A percentile compares a stretch with the other conserved stretches of the same genome.
Conservation (phyloP, 148 eudicot genomes). For the Drosera capensis region DNA sequence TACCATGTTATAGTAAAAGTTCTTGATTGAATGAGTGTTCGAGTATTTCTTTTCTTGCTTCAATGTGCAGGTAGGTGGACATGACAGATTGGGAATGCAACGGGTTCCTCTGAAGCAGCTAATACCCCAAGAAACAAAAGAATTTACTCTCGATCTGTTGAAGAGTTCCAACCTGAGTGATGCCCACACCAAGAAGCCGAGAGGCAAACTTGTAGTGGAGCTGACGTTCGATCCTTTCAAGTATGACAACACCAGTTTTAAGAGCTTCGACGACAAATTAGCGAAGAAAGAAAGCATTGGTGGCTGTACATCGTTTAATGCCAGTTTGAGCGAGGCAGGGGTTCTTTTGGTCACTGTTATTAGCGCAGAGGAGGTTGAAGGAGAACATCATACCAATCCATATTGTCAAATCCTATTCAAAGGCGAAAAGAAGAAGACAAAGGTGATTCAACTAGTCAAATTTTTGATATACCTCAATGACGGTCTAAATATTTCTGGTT, state of each 20-base stretch:
- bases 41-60: background rate
- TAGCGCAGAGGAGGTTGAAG: slow-evolving; percentile 76
- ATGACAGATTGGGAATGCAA: slow-evolving; percentile 73
- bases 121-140: slow-evolving; percentile 35
- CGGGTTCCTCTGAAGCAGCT: slow-evolving; percentile 46
- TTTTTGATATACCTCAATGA: background rate
- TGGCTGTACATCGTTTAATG: slow-evolving; percentile 8
- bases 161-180: slow-evolving; percentile 30
- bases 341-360: slow-evolving; percentile 47
- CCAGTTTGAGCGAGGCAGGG: slow-evolving; percentile 49
- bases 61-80: slow-evolving; percentile 47
- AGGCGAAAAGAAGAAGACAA: slow-evolving; percentile 65
- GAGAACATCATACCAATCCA: slow-evolving; percentile 54
- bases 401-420: slow-evolving; percentile 45
- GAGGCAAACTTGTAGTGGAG: slow-evolving; percentile 60
- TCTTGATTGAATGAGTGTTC: no score
- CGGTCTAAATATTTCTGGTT: background rate
- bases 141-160: slow-evolving; percentile 51
- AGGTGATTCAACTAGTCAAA: no score
- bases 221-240: slow-evolving; percentile 56
- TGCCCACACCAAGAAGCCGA: slow-evolving; percentile 35
- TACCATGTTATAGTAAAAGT: background rate
- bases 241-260: slow-evolving; percentile 28
- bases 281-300: slow-evolving; percentile 16
- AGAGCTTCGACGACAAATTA: slow-evolving; percentile 11